Evolutionary conservation across 129 eudicot species (phyloP), one percentile per base, ranked within the genome.

Genomic region (Tanacetum coccineum): DNA sequence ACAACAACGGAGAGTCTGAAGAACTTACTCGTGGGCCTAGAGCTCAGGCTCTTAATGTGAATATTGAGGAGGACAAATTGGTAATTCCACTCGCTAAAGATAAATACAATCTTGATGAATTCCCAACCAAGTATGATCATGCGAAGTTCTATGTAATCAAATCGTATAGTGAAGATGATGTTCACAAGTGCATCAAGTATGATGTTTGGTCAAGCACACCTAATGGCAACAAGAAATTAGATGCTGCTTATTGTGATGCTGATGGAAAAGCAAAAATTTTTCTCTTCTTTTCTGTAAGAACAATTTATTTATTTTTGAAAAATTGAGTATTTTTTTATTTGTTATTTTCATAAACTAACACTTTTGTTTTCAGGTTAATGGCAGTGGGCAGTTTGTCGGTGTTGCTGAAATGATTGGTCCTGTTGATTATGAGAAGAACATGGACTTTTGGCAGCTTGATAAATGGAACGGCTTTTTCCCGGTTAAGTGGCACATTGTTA

Each of bases 141-240:
- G 98, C 96, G 1, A 88, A 92, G 78, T 92, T 88, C 19, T 92
- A 47, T 53, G 89, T 88, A 11, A 88, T 92, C 28, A 92, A 92
- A 73, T 92, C 98, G 1, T 92, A 82, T 64, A 92, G 98, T 59
- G 96, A 92, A 81, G 98, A 85, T 61, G 98, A 92, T 40, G 68
- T 88, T 28, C 98, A 92, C 70, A 92, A 86, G 75, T 77, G 89
- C 60, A 75, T 92, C n/a, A 92, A 92, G 52, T 92, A 88, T 52
- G 79, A 85, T 63, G 98, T 92, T 74, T 92, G 96, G 98, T 88
- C 98, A 1, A 92, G 98, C 68, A 92, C 98, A n/a, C 89, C 96
- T 8, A 85, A 84, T 66, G 98, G 98, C 19, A 92, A 92, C 55
- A 92, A 78, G 76, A 92, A 92, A 52, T 71, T 92, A 21, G 91